These are phyloP conservation scores for Daedalea quercina DNA, from an alignment of 768 basidiomycete genomes.

Conservation along the genomic window DNA sequence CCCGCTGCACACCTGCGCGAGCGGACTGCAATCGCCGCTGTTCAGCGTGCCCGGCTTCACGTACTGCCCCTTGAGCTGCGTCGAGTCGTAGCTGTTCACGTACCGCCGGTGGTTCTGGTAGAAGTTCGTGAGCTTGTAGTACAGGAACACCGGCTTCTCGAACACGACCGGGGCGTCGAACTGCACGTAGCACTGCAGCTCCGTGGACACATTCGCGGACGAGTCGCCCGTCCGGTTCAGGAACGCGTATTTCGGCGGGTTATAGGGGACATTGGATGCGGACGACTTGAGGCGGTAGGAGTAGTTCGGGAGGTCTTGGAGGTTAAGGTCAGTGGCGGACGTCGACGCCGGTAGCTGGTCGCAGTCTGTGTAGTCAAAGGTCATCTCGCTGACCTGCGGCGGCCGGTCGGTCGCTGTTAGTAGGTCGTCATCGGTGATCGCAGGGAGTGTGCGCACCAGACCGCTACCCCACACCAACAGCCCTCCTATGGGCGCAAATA, in stretches of 20 bases:
- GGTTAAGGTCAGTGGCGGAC: constrained; percentile 29
- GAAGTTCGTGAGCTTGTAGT: constrained; percentile 96
- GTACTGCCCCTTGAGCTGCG: constrained; percentile 76
- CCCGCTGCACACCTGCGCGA: constrained; percentile 38
- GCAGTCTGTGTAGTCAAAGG: constrained; percentile 93
- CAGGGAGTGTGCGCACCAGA: constrained; percentile 32
- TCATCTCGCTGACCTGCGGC: constrained; percentile 80
- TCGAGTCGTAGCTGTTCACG: constrained; percentile 81
- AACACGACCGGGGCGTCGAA: constrained; percentile 82
- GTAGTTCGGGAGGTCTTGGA: constrained; percentile 57
- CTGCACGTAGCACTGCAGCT: constrained; percentile 65
- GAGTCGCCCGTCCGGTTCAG: constrained; percentile 46
- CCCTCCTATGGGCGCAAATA: constrained; percentile 96
- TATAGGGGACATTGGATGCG: constrained; percentile 38
- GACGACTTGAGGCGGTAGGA: constrained; percentile 62
- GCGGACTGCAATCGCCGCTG: constrained; percentile 82
- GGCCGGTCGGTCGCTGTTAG: constrained; percentile 2
- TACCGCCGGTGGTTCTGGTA: constrained; percentile 99
- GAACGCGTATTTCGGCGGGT: constrained; percentile 71
- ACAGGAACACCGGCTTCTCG: constrained; percentile 71
- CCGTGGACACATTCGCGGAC: constrained; percentile 31
- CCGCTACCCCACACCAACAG: constrained; percentile 88
- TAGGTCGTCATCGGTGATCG: neutral
- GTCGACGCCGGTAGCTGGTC: constrained; percentile 47
- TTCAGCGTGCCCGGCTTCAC: constrained; percentile 45